Percentiles rank a stretch among this genome's conserved stretches.
These are phyloP conservation scores for Colletotrichum truncatum DNA, from an alignment of 2,329 filamentous ascomycete species.

Conservation along the genomic window DNA sequence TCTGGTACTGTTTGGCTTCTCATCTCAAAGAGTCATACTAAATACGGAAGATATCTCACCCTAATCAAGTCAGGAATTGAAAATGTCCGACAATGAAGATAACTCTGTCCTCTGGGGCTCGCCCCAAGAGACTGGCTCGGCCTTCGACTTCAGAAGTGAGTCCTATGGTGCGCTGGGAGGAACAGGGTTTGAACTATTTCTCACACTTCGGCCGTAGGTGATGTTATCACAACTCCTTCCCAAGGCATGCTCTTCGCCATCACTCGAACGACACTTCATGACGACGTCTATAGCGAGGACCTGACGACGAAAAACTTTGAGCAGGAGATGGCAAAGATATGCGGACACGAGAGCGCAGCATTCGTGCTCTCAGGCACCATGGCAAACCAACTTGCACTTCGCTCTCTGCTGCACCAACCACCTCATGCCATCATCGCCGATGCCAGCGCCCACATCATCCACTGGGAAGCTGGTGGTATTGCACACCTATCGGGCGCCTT, in stretches of 20 bases:
- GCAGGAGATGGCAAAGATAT: slow-evolving; percentile 66
- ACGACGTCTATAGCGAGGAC: slow-evolving; percentile 81
- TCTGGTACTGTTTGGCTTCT: too few species aligned
- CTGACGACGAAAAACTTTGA: slow-evolving; percentile 75
- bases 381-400: slow-evolving; percentile 82
- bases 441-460: slow-evolving; percentile 72
- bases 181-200: too few species aligned
- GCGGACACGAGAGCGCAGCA: slow-evolving; percentile 70
- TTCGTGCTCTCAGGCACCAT: slow-evolving; percentile 83
- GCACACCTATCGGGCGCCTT: slow-evolving; percentile 73
- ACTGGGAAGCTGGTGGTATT: slow-evolving; percentile 65
- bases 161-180: too few species aligned
- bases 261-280: slow-evolving; percentile 73
- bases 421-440: slow-evolving; percentile 78
- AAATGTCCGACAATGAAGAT: background rate
- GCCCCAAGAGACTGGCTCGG: slow-evolving; percentile 17
- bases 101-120: slow-evolving; percentile 26
- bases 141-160: slow-evolving; percentile 30
- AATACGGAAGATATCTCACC: too few species aligned
- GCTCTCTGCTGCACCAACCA: slow-evolving; percentile 74
- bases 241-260: slow-evolving; percentile 78
- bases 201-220: slow-evolving; percentile 51
- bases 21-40: too few species aligned
- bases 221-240: slow-evolving; percentile 76
- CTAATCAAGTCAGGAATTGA: too few species aligned